Percentiles rank a stretch among this genome's conserved stretches.
Conservation (phyloP, 139 green algal genomes). For the Chlorella sorokiniana region DNA sequence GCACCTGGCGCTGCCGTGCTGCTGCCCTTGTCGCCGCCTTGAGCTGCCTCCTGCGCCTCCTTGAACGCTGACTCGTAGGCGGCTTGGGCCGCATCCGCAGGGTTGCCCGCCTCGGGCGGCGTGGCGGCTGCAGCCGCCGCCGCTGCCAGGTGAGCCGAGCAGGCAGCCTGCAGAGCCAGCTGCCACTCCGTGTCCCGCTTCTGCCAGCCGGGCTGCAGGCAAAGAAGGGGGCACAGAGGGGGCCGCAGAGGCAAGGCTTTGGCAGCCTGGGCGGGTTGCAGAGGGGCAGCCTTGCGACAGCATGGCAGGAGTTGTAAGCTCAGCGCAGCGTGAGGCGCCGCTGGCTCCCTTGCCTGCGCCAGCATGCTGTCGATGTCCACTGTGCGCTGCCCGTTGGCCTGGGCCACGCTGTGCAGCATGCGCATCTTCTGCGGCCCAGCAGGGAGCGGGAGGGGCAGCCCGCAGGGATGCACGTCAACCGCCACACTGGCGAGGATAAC, state of each 20-base stretch:
- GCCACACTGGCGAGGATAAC: background rate
- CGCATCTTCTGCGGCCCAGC: constrained; percentile 35
- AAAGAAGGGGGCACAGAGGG: background rate
- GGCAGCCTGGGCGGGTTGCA: too few relatives aligned
- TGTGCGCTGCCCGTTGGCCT: constrained; percentile 40
- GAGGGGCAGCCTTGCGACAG: too few relatives aligned
- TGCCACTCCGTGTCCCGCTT: background rate
- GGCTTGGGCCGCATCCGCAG: constrained; percentile 3
- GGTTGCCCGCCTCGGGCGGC: background rate
- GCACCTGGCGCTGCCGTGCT: background rate
- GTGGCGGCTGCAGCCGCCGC: constrained; percentile 12
- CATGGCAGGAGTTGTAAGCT: too few relatives aligned
- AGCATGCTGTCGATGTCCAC: constrained; percentile 37
- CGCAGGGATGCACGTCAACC: background rate
- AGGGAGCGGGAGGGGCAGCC: background rate
- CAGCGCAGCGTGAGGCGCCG: too few relatives aligned
- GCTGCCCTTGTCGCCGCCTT: background rate
- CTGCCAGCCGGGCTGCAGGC: background rate
- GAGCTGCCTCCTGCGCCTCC: background rate
- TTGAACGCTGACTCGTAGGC: constrained; percentile 1
- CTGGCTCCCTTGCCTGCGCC: background rate
- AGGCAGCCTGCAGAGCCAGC: background rate
- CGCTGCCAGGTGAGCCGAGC: constrained; percentile 19
- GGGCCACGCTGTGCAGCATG: constrained; percentile 35
- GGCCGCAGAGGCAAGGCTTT: too few relatives aligned